These are phyloP conservation scores for Hyaloscypha variabilis DNA, from an alignment of 495 filamentous ascomycete species.

Conservation along the genomic window DNA sequence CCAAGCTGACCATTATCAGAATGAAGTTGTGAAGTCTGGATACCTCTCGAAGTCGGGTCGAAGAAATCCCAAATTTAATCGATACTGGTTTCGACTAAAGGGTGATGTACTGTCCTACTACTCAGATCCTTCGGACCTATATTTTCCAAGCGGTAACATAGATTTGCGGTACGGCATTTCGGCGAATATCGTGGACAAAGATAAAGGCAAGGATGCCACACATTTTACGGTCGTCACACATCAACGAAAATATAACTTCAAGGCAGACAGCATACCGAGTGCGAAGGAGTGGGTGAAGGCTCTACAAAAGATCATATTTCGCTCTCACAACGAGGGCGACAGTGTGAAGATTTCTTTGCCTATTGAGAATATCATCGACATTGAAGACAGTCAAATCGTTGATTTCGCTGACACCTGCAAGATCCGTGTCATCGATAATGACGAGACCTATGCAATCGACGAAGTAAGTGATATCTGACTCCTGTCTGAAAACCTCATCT, in stretches of 20 bases:
- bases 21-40: conserved; percentile 82
- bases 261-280: conserved; percentile 83
- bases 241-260: conserved; percentile 83
- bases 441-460: conserved; percentile 92
- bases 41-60: conserved; percentile 88
- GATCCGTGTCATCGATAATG: conserved; percentile 86
- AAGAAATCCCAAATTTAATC: conserved; percentile 84
- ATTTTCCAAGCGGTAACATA: conserved; percentile 91
- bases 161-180: conserved; percentile 92
- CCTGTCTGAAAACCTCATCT: conserved; percentile 23
- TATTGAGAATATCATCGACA: conserved; percentile 84
- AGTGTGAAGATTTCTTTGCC: conserved; percentile 96
- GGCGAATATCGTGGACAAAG: conserved; percentile 71
- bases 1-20: conserved; percentile 47
- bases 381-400: conserved; percentile 89
- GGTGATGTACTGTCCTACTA: conserved; percentile 97
- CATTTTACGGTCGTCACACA: conserved; percentile 83
- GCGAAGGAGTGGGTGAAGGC: conserved; percentile 98
- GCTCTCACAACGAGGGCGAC: conserved; percentile 94
- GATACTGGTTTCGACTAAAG: conserved; percentile 96
- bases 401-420: conserved; percentile 95
- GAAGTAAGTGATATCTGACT: conserved; percentile 62
- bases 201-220: conserved; percentile 67
- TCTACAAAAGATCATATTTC: conserved; percentile 92
- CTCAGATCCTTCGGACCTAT: conserved; percentile 77